Evolutionary conservation across 179 eudicot species (phyloP).

Genomic region (Drosera spatulata): DNA sequence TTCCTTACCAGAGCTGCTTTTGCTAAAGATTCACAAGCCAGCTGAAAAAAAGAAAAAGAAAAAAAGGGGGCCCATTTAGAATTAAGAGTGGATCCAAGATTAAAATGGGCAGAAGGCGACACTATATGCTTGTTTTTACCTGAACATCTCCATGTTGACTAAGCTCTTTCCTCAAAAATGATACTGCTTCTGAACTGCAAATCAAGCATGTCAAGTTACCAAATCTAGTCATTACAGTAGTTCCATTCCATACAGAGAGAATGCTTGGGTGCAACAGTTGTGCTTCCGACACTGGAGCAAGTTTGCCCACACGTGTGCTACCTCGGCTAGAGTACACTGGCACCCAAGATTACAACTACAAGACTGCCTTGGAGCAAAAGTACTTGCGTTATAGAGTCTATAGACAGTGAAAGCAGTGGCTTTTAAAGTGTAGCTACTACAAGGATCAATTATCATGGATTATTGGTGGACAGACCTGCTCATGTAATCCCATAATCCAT

Average conservation of each 20-base stretch:
- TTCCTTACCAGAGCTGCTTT: conserved; percentile 65
- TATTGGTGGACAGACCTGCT: conserved; percentile 36
- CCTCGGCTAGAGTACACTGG: too few species aligned
- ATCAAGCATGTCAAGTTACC: not conserved
- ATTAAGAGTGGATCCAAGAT: not conserved
- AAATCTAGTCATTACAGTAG: not conserved
- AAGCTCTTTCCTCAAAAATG: conserved; percentile 68
- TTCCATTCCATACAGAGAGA: too few species aligned
- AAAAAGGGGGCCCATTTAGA: not conserved
- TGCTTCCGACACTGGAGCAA: too few species aligned
- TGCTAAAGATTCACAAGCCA: conserved; percentile 83
- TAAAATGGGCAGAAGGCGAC: not conserved
- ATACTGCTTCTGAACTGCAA: conserved; percentile 76
- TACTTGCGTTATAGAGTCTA: too few species aligned
- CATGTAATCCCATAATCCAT: conserved; percentile 96
- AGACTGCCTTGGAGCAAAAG: too few species aligned
- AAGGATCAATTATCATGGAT: not conserved
- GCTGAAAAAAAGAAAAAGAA: conserved; percentile 27
- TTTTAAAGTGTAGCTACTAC: too few species aligned
- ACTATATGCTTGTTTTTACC: conserved; percentile 26
- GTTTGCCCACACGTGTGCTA: too few species aligned
- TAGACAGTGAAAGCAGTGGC: too few species aligned
- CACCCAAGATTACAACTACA: too few species aligned
- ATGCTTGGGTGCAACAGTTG: too few species aligned
- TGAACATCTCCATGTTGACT: conserved; percentile 87